Conservation (phyloP, 805 yeast genomes). For the Yamadazyma takamatsuzukensis region DNA sequence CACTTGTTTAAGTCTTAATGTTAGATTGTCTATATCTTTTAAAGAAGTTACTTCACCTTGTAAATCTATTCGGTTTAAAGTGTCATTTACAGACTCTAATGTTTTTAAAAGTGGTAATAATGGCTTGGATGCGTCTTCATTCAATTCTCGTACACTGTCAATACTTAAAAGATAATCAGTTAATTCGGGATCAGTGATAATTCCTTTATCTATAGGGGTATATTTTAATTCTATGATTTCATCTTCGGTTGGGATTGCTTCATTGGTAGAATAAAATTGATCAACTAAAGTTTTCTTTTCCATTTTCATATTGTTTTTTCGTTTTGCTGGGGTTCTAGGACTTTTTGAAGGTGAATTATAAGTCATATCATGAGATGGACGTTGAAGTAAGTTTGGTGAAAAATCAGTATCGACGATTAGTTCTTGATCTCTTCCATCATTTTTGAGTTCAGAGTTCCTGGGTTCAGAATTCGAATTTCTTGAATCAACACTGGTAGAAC, state of each 20-base stretch:
- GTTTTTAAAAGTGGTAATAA: slow-evolving; percentile 8
- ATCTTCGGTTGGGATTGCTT: slow-evolving; percentile 8
- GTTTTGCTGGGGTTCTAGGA: no score
- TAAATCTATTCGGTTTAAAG: slow-evolving; percentile 1
- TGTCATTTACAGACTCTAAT: slow-evolving; percentile 6
- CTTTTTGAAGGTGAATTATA: no score
- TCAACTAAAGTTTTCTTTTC: slow-evolving; percentile 37
- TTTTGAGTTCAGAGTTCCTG: no score
- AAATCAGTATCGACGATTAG: no score
- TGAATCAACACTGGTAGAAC: no score
- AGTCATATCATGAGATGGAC: no score
- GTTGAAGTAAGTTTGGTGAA: no score
- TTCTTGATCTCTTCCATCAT: no score
- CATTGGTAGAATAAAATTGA: slow-evolving; percentile 26
- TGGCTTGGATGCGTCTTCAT: not conserved
- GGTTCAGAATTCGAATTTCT: no score
- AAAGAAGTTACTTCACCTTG: slow-evolving; percentile 4
- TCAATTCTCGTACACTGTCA: slow-evolving; percentile 14
- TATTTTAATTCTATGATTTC: slow-evolving; percentile 6
- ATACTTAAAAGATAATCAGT: slow-evolving; percentile 25
- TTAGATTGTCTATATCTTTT: slow-evolving; percentile 15
- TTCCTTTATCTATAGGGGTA: slow-evolving; percentile 6
- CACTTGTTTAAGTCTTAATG: slow-evolving; percentile 16
- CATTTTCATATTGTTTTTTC: no score
- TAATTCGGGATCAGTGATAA: slow-evolving; percentile 15